Base-by-base conservation (phyloP, 805 yeast genomes). In the Sugiyamaella valdiviana region DNA sequence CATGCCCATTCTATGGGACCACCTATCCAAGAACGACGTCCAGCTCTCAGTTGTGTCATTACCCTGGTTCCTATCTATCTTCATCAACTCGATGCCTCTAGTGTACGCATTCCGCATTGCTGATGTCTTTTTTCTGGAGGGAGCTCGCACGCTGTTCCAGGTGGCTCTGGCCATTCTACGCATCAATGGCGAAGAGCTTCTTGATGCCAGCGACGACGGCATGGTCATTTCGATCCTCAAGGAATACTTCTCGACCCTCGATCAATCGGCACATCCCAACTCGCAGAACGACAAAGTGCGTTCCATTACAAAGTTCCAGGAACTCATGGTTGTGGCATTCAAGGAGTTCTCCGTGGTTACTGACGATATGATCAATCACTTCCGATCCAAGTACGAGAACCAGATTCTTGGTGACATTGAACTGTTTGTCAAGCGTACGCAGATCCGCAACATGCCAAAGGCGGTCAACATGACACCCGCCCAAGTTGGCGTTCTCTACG, bases 41-140 rank as follows among this genome's bases (percentile, higher is more conserved):
- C 98, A 95, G 61, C 72, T 95, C 14, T 85, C 95, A 0, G 95
- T 93, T 15, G 91, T 91, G 1, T 87, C 97, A 0, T 69, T 93
- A 39, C 98, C 99, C 2, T 93, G 99, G 99, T 93, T 93, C 62
- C 70, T 93, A 46, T 87, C 96, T 0, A 69, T 93, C 36, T 93
- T 86, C 64, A 76, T 91, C 56, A 90, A 85, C 57, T 82, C 96
- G 0, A 89, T 93, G 95, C 99, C 99, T 0, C 69, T 93, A 56
- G 89, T 89, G 5, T 91, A 80, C 68, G 96, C 99, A 2, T 86
- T 89, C 59, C 73, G 98, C 63, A 85, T 93, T 42, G 75, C 91
- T 59, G 99, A 93, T 65, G 83, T 89, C 19, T 83, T 93, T 61
- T 85, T 93, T 64, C 73, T 86, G 49, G 89, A 89, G 64, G 99